Percentiles rank a stretch among this genome's conserved stretches.
These are phyloP conservation scores for Boletus tomentosulus DNA, from an alignment of 768 basidiomycete genomes.

Conservation along the genomic window DNA sequence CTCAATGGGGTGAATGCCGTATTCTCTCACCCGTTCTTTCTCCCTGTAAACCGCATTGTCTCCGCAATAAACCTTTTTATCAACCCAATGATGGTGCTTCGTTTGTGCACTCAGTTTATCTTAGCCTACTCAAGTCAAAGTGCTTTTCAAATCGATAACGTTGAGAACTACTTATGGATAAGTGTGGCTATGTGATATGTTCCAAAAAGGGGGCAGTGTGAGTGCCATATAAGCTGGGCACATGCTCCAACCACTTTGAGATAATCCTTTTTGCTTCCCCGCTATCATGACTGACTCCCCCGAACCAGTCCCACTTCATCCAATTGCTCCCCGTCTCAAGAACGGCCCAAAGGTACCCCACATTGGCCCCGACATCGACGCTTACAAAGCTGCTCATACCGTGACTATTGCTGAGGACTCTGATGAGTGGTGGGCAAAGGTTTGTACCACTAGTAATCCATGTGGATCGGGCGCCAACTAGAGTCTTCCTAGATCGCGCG, in stretches of 20 bases:
- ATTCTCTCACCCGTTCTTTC: slow-evolving; percentile 22
- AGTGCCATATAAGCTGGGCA: slow-evolving; percentile 14
- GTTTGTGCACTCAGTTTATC: not conserved
- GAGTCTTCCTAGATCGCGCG: slow-evolving; percentile 50
- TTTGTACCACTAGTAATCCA: slow-evolving; percentile 20
- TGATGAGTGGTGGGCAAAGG: slow-evolving; percentile 89
- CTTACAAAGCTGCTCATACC: slow-evolving; percentile 63
- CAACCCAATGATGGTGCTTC: not conserved
- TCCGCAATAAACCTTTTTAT: slow-evolving; percentile 9
- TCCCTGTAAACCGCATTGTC: slow-evolving; percentile 24
- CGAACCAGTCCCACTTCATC: slow-evolving; percentile 46
- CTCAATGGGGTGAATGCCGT: not conserved
- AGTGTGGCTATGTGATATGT: slow-evolving; percentile 14
- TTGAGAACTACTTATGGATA: not conserved
- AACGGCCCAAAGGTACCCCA: slow-evolving; percentile 66
- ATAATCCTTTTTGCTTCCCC: slow-evolving; percentile 1
- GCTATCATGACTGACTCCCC: slow-evolving; percentile 39
- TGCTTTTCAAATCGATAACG: not conserved
- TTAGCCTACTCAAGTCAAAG: not conserved
- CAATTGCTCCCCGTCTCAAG: slow-evolving; percentile 72
- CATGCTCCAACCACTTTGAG: not conserved
- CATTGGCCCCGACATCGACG: slow-evolving; percentile 72
- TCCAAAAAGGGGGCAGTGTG: slow-evolving; percentile 15
- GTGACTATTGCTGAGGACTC: slow-evolving; percentile 71
- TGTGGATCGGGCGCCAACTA: not conserved